Conservation (phyloP, 257 asterid genomes). For the Solanum rostratum region DNA sequence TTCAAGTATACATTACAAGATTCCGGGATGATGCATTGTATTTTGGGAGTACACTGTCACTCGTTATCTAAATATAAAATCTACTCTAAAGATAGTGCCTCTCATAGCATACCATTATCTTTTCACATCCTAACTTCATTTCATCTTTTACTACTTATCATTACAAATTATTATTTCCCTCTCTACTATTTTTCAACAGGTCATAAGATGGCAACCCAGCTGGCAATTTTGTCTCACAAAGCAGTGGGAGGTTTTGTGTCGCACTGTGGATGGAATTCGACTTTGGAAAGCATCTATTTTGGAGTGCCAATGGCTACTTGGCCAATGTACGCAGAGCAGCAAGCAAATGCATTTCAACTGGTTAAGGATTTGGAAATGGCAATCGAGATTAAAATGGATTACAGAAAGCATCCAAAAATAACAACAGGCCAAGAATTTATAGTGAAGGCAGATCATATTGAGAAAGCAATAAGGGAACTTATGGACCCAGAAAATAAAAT, state of each 20-base stretch:
- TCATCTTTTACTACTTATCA: neutral
- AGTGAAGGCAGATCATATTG: conserved; percentile 1
- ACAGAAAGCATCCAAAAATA: neutral
- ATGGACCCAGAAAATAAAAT: neutral
- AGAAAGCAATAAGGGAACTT: neutral
- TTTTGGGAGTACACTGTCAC: neutral
- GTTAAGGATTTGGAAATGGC: conserved; percentile 4
- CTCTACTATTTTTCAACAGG: neutral
- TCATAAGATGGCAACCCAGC: conserved; percentile 23
- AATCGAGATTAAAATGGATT: conserved; percentile 7
- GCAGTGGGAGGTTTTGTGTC: conserved; percentile 30
- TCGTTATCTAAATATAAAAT: neutral
- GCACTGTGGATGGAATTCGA: conserved; percentile 28
- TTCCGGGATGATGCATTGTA: neutral
- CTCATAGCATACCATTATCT: neutral
- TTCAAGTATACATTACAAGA: neutral
- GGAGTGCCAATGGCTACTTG: conserved; percentile 19
- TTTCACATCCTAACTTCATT: neutral
- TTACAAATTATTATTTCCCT: neutral
- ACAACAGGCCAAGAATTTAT: neutral
- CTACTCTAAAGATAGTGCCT: neutral
- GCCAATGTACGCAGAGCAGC: conserved; percentile 12
- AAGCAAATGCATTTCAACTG: conserved; percentile 1
- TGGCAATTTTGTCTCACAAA: conserved; percentile 12
- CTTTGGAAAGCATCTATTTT: conserved; percentile 13